Conservation (phyloP, 2,329 filamentous ascomycete genomes). For the Aspergillus quadrilineatus region DNA sequence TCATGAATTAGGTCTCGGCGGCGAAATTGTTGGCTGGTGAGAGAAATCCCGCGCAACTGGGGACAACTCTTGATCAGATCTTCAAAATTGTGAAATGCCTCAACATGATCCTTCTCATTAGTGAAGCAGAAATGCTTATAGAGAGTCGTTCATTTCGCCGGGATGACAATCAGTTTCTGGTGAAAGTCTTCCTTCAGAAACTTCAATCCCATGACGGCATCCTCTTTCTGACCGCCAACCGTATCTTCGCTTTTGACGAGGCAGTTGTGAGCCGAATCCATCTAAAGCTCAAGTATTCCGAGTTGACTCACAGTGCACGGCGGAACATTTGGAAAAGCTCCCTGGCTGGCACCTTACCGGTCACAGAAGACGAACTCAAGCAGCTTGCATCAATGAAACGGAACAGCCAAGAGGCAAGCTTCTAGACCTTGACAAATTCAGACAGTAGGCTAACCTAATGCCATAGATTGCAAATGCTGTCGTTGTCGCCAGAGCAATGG, state of each 20-base stretch:
- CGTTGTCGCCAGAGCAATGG: too few species aligned
- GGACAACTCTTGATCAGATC: neutral
- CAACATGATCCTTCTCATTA: neutral
- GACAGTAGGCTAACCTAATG: too few species aligned
- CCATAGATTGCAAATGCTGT: too few species aligned
- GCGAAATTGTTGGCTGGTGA: neutral
- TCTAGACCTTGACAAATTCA: too few species aligned
- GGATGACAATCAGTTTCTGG: neutral
- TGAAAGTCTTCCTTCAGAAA: slow-evolving; percentile 1
- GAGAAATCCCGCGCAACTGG: neutral
- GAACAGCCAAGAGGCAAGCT: too few species aligned
- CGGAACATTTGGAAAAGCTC: too few species aligned
- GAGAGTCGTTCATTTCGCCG: neutral
- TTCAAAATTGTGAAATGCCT: neutral
- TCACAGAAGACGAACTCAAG: too few species aligned
- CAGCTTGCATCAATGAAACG: too few species aligned
- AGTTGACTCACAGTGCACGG: neutral
- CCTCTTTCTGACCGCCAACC: slow-evolving; percentile 2
- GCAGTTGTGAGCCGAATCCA: neutral
- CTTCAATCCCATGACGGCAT: slow-evolving; percentile 1
- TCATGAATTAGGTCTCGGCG: neutral
- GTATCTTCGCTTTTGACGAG: neutral
- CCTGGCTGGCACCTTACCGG: too few species aligned
- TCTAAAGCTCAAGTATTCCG: neutral
- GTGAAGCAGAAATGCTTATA: slow-evolving; percentile 2